These are phyloP conservation scores for Hypsizygus ulmarius DNA, from an alignment of 1,284 basidiomycete species.

Conservation along the genomic window DNA sequence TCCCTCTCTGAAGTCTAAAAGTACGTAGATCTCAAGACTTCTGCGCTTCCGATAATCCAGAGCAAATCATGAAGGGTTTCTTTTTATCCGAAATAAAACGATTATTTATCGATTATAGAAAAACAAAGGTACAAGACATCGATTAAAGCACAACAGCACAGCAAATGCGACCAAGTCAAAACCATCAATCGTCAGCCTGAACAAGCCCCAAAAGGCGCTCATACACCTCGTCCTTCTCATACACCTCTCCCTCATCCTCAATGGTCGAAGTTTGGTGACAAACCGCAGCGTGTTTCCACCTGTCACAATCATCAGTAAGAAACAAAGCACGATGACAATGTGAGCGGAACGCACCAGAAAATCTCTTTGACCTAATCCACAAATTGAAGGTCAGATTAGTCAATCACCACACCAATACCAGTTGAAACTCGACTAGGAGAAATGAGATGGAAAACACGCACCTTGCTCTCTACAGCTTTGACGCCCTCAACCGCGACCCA, in stretches of 20 bases:
- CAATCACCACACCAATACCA: background rate
- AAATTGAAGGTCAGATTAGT: background rate
- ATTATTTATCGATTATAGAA: no score
- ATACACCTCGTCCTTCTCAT: slow-evolving; percentile 38
- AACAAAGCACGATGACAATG: background rate
- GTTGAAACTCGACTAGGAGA: background rate
- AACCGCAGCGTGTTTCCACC: slow-evolving; percentile 78
- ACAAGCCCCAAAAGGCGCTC: slow-evolving; percentile 12
- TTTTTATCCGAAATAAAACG: no score
- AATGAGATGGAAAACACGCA: slow-evolving; percentile 17
- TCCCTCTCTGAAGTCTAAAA: no score
- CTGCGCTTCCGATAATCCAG: no score
- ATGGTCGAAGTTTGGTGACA: slow-evolving; percentile 63
- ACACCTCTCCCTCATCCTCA: slow-evolving; percentile 52
- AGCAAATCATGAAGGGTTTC: no score
- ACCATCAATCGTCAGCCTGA: background rate
- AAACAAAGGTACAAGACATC: no score
- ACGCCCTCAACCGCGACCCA: slow-evolving; percentile 72
- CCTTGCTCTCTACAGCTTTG: slow-evolving; percentile 68
- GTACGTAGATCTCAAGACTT: no score
- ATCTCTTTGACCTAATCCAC: slow-evolving; percentile 65
- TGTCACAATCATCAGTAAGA: slow-evolving; percentile 24
- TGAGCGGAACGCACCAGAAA: slow-evolving; percentile 49
- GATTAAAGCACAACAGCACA: no score
- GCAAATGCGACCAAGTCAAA: background rate